Evolutionary conservation across 805 yeast genomes (phyloP), one percentile per base, ranked within the genome.

Genomic region (Sugiyamaella marilandica): DNA sequence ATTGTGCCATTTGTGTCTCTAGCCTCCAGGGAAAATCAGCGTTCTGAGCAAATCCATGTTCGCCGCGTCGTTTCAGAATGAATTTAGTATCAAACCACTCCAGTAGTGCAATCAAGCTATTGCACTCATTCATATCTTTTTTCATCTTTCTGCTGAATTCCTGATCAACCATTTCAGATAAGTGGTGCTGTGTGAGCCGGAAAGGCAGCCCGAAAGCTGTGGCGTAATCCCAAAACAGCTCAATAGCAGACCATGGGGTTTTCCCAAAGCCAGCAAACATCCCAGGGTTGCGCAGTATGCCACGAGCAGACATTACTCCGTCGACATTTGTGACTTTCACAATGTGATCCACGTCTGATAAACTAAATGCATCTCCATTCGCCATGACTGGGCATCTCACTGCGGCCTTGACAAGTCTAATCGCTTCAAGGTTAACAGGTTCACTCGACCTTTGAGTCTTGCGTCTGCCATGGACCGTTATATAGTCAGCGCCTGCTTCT

Each of bases 271-370:
- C 96, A 1, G 86, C 79, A 70, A 94, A 94, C 58, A 94, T 62
- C 0, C 91, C 95, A 0, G 99, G 99, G 66, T 94, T 94, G 29
- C 79, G 73, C 48, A 94, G 70, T 2, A 88, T 73, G 0, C 99
- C 99, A 56, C 99, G 73, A 1, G 87, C 99, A 2, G 97, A 85
- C 99, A 94, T 94, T 7, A 94, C 86, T 7, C 98, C 99, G 65
- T 88, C 94, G 39, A 82, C 89, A 1, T 85, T 85, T 0, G 98
- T 90, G 49, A 66, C 65, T 10, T 77, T 70, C 0, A 81, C 80
- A 26, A 92, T 91, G 16, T 66, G 64, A 41, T 72, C 62, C n/a
- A 86, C 84, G 65, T 89, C 96, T 14, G 74, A 71, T 21, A 82
- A 69, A 0, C 78, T 65, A 62, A 85, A 85, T 63, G 96, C 91